These are phyloP conservation scores for Euphorbia pulcherrima DNA, from an alignment of 345 rosid species.

Conservation along the genomic window DNA sequence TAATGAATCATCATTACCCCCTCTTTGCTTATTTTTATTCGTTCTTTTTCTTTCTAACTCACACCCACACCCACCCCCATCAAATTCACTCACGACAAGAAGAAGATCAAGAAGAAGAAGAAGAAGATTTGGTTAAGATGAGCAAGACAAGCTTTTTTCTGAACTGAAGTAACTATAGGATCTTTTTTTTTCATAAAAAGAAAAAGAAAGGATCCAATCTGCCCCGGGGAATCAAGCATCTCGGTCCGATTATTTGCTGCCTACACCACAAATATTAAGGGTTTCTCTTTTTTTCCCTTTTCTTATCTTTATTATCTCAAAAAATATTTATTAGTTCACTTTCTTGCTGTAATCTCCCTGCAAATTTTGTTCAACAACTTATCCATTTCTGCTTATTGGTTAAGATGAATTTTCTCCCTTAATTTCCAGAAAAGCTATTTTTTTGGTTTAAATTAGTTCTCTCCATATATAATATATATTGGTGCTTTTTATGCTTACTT, in stretches of 20 bases:
- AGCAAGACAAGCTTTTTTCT: not conserved
- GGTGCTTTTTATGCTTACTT: no score
- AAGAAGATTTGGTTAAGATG: not conserved
- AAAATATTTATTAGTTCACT: not conserved
- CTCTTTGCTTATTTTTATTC: conserved; percentile 21
- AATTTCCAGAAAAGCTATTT: no score
- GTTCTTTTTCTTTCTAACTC: conserved; percentile 6
- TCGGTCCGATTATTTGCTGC: conserved; percentile 49
- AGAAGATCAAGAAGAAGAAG: conserved; percentile 13
- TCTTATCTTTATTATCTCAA: no score
- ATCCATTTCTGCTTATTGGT: no score
- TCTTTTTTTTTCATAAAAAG: conserved; percentile 11
- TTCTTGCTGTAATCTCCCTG: no score
- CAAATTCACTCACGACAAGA: conserved; percentile 4
- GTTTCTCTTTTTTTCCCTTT: not conserved
- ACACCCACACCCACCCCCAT: conserved; percentile 19
- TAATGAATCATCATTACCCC: conserved; percentile 46
- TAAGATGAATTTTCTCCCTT: no score
- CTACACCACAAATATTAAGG: not conserved
- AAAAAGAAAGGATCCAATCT: no score
- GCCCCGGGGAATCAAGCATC: conserved; percentile 54
- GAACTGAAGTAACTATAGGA: conserved; percentile 17
- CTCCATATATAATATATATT: no score
- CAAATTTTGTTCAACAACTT: no score
- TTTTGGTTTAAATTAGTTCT: no score